These are phyloP conservation scores for Podaxis sp. DNA, from an alignment of 768 basidiomycete species.

Conservation along the genomic window DNA sequence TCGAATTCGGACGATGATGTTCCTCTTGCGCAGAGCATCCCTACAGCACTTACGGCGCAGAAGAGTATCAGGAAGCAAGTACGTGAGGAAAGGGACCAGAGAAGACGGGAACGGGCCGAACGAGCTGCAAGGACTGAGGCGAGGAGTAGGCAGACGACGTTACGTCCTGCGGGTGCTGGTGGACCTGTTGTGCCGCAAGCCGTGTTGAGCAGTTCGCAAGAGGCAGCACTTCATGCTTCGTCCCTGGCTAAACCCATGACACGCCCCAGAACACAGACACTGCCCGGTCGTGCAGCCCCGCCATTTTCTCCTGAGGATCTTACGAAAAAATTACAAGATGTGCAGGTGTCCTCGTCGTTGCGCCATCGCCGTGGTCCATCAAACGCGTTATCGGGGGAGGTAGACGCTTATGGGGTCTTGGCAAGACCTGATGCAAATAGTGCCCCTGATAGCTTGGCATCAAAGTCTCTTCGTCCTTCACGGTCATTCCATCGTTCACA, in stretches of 20 bases:
- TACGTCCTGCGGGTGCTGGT: conserved; percentile 35
- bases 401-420: not conserved
- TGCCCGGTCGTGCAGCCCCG: conserved; percentile 33
- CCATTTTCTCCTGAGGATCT: conserved; percentile 60
- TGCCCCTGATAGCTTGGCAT: conserved; percentile 4
- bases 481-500: conserved; percentile 63
- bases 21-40: conserved; percentile 81
- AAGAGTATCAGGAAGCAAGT: conserved; percentile 75
- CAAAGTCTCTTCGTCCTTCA: conserved; percentile 42
- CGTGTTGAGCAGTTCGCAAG: conserved; percentile 33
- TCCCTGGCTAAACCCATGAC: conserved; percentile 16
- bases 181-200: conserved; percentile 14
- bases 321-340: conserved; percentile 52
- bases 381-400: not conserved
- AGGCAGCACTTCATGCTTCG: conserved; percentile 38
- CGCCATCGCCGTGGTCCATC: conserved; percentile 16
- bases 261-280: conserved; percentile 44
- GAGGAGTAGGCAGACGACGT: conserved; percentile 31
- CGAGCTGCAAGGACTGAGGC: conserved; percentile 25
- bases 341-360: conserved; percentile 36
- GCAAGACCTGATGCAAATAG: not conserved
- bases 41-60: conserved; percentile 81
- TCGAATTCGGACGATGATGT: conserved; percentile 62
- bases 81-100: conserved; percentile 62
- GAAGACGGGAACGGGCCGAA: conserved; percentile 47